Percentiles rank a stretch among this genome's conserved stretches.
These are phyloP conservation scores for Litsea cubeba DNA, from an alignment of 164 flowering plant genomes.

Conservation along the genomic window DNA sequence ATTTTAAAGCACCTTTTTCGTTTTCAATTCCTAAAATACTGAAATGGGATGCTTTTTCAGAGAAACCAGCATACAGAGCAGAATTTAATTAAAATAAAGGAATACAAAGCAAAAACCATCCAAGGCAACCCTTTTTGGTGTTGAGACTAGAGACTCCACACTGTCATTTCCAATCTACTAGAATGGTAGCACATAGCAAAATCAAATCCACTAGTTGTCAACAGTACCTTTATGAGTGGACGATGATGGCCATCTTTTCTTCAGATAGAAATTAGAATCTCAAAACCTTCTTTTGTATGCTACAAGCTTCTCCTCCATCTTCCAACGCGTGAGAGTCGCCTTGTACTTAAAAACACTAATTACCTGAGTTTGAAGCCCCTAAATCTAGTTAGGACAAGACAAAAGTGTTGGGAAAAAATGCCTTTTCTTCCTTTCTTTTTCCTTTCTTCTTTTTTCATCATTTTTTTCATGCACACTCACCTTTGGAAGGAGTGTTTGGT, in stretches of 20 bases:
- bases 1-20: no score
- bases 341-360: not conserved
- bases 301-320: conserved; percentile 11
- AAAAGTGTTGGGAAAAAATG: not conserved
- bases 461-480: not conserved
- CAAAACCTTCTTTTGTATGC: conserved; percentile 18
- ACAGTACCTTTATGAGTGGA: conserved; percentile 11
- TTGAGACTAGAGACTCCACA: not conserved
- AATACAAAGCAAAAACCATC: not conserved
- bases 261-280: conserved; percentile 12
- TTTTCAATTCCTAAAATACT: no score
- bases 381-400: not conserved
- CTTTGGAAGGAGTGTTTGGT: not conserved
- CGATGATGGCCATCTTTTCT: conserved; percentile 3
- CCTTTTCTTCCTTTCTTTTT: no score
- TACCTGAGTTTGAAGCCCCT: not conserved
- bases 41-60: no score
- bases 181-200: conserved; percentile 1
- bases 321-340: not conserved
- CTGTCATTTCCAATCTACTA: conserved; percentile 1
- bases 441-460: not conserved
- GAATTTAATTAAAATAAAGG: no score
- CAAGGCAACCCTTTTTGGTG: no score
- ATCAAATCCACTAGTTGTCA: conserved; percentile 14
- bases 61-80: not conserved